Percentiles rank a stretch among this genome's conserved stretches.
These are phyloP conservation scores for Ustilago cynodontis DNA, from an alignment of 1,284 basidiomycete species.

Conservation along the genomic window DNA sequence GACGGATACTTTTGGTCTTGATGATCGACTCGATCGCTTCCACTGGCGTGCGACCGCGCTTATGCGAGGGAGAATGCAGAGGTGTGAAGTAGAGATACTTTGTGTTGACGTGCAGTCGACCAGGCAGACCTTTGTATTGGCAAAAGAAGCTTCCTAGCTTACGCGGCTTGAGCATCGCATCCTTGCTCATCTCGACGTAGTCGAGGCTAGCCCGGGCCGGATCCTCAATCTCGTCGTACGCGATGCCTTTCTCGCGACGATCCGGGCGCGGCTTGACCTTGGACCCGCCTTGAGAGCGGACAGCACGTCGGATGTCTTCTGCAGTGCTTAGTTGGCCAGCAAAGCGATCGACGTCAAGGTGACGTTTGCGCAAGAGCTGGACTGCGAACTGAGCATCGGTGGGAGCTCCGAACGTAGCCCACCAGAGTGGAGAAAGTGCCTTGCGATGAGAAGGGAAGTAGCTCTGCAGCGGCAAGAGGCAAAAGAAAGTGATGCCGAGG, in stretches of 20 bases:
- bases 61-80: slow-evolving; percentile 58
- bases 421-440: slow-evolving; percentile 67
- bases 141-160: slow-evolving; percentile 69
- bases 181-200: slow-evolving; percentile 46
- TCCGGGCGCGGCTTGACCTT: slow-evolving; percentile 40
- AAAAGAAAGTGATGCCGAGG: slow-evolving; percentile 65
- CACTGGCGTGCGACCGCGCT: slow-evolving; percentile 57
- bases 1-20: slow-evolving; percentile 64
- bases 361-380: slow-evolving; percentile 64
- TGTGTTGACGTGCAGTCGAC: slow-evolving; percentile 64
- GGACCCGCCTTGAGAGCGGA: slow-evolving; percentile 13
- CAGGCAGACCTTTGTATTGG: slow-evolving; percentile 66
- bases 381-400: slow-evolving; percentile 69
- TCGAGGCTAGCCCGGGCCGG: slow-evolving; percentile 43
- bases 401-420: slow-evolving; percentile 66
- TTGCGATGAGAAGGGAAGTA: slow-evolving; percentile 69
- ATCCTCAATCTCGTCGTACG: slow-evolving; percentile 47
- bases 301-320: slow-evolving; percentile 40
- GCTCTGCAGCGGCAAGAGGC: slow-evolving; percentile 64
- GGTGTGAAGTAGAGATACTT: slow-evolving; percentile 64
- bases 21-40: slow-evolving; percentile 61
- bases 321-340: slow-evolving; percentile 28
- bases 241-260: slow-evolving; percentile 45
- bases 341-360: slow-evolving; percentile 47
- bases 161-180: slow-evolving; percentile 50